These are phyloP conservation scores for Lachnellula subtilissima DNA, from an alignment of 2,329 filamentous ascomycete species.

Conservation along the genomic window DNA sequence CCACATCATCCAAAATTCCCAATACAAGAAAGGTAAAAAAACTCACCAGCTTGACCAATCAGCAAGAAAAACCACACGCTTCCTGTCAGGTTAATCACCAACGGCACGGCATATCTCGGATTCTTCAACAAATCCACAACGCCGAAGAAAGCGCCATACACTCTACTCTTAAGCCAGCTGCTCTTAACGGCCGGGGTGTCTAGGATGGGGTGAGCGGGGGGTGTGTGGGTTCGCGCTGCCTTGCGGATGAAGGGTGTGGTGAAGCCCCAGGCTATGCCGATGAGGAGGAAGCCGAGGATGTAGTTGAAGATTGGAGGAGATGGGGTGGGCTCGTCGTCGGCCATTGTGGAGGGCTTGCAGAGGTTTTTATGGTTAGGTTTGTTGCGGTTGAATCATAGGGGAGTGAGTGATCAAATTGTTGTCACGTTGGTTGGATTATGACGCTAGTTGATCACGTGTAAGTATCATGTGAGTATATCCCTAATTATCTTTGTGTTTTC, in stretches of 20 bases:
- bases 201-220: constrained; percentile 53
- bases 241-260: constrained; percentile 89
- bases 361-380: no score
- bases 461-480: no score
- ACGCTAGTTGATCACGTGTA: no score
- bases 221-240: constrained; percentile 71
- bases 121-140: constrained; percentile 74
- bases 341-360: no score
- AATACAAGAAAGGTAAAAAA: constrained; percentile 2
- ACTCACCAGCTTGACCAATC: constrained; percentile 82
- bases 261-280: constrained; percentile 88
- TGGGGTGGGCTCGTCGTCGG: not conserved
- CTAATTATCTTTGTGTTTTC: no score
- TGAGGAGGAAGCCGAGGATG: constrained; percentile 81
- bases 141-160: constrained; percentile 65
- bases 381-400: no score
- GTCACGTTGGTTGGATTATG: no score
- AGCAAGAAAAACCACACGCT: constrained; percentile 96
- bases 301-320: constrained; percentile 66
- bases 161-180: constrained; percentile 58
- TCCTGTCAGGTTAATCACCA: constrained; percentile 84
- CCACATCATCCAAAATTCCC: no score
- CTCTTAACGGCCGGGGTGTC: constrained; percentile 45
- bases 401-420: no score
- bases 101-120: constrained; percentile 77